Conservation (phyloP, 1,284 basidiomycete species). For the Fereydounia khargensis region DNA sequence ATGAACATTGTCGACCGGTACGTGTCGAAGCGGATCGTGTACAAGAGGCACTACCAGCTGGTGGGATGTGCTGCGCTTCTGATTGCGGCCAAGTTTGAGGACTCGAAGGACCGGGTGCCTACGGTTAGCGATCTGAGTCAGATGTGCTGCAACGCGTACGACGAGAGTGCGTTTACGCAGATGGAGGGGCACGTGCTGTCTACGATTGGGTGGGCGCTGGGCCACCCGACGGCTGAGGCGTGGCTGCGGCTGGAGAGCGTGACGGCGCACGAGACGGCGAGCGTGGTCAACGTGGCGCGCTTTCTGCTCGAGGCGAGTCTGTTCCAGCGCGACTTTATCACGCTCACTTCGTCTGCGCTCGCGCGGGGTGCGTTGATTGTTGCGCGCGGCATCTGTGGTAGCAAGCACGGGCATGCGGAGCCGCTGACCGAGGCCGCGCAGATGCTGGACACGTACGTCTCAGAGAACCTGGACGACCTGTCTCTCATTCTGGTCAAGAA, state of each 20-base stretch:
- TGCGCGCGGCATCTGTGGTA: constrained; percentile 71
- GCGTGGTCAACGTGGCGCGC: constrained; percentile 88
- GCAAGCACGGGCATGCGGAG: constrained; percentile 2
- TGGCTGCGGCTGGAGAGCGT: constrained; percentile 74
- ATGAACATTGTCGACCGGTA: constrained; percentile 99
- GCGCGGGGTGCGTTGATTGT: constrained; percentile 83
- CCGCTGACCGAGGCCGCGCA: constrained; percentile 62
- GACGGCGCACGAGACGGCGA: constrained; percentile 68
- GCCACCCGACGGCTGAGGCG: constrained; percentile 95
- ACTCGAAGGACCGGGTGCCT: constrained; percentile 96
- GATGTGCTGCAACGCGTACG: constrained; percentile 92
- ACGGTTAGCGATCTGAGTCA: constrained; percentile 88
- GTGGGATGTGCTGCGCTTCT: constrained; percentile 96
- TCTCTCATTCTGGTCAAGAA: constrained; percentile 94
- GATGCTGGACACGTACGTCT: constrained; percentile 78
- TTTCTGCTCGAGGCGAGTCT: constrained; percentile 98
- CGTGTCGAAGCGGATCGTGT: constrained; percentile 95
- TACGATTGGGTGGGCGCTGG: constrained; percentile 92
- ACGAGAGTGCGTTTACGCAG: constrained; percentile 81
- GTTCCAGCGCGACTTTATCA: constrained; percentile 92
- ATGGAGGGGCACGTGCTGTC: constrained; percentile 85
- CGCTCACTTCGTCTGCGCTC: constrained; percentile 78
- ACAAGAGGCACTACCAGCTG: constrained; percentile 98
- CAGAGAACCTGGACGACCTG: constrained; percentile 79
- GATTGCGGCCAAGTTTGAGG: constrained; percentile 99